These are phyloP conservation scores for Elongisporangium prolatum DNA, from an alignment of 352 stramenopile species.

Conservation along the genomic window DNA sequence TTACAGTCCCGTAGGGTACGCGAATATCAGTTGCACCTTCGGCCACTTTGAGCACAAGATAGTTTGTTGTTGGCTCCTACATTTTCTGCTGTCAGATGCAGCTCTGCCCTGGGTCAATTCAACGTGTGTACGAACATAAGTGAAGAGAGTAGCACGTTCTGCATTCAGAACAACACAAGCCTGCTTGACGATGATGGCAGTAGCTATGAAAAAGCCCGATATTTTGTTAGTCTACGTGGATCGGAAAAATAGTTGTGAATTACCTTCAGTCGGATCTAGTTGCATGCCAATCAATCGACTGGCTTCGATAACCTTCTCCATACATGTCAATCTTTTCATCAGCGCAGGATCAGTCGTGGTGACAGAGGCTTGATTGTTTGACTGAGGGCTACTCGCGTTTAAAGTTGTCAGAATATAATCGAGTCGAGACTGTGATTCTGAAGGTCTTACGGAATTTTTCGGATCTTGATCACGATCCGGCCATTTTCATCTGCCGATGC, in stretches of 20 bases:
- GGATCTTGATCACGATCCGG: conserved; percentile 64
- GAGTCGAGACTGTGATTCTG: not conserved
- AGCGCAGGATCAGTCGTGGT: conserved; percentile 29
- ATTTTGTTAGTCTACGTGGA: not conserved
- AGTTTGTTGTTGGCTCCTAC: conserved; percentile 68
- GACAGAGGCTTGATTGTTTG: not conserved
- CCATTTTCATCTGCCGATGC: conserved; percentile 82
- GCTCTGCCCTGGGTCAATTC: not conserved
- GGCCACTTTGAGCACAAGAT: conserved; percentile 82
- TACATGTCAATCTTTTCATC: conserved; percentile 47
- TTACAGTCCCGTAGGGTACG: conserved; percentile 74
- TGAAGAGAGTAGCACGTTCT: conserved; percentile 88
- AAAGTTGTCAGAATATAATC: not conserved
- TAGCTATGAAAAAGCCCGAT: conserved; percentile 30
- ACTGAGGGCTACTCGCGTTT: not conserved
- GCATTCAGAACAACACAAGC: conserved; percentile 85
- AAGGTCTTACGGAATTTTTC: conserved; percentile 47
- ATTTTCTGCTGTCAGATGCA: not conserved
- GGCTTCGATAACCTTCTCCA: conserved; percentile 80
- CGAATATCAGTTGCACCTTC: conserved; percentile 84
- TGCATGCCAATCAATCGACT: conserved; percentile 79
- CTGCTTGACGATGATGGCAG: conserved; percentile 83
- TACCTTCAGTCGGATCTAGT: conserved; percentile 71
- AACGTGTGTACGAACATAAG: conserved; percentile 44
- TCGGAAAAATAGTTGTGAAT: not conserved